phyloP scores from a whole-genome alignment of 2,329 filamentous ascomycete genomes.

The Fusarium coffeatum region DNA sequence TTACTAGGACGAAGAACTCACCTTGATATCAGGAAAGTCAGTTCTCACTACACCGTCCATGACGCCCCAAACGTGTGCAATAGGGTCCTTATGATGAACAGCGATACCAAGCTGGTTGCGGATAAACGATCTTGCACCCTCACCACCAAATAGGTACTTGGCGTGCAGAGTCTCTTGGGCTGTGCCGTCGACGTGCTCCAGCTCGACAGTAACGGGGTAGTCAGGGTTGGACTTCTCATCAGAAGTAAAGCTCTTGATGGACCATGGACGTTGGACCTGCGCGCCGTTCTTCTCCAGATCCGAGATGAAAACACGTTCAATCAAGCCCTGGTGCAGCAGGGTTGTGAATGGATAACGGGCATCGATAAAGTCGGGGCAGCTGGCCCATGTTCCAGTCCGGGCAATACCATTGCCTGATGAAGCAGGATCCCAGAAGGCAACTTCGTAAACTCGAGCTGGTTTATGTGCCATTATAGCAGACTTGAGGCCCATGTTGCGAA shows the following conservation, averaged over 20 bases:
- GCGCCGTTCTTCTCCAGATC: conserved; percentile 73
- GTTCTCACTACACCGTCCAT: conserved; percentile 80
- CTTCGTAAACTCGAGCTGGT: conserved; percentile 86
- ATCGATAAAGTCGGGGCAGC: conserved; percentile 85
- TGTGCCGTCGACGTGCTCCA: conserved; percentile 81
- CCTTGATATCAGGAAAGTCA: conserved; percentile 82
- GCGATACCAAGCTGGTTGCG: conserved; percentile 74
- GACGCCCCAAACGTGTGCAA: conserved; percentile 79
- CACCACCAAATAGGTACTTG: conserved; percentile 78
- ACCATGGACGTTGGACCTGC: conserved; percentile 73
- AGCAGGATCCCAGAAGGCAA: conserved; percentile 77
- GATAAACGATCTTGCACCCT: conserved; percentile 76
- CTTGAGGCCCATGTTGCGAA: conserved; percentile 91
- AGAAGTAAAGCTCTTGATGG: conserved; percentile 69
- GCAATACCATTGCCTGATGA: conserved; percentile 67
- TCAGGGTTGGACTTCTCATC: conserved; percentile 66
- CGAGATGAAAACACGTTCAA: conserved; percentile 75
- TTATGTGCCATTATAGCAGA: conserved; percentile 87
- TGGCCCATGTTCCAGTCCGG: conserved; percentile 82
- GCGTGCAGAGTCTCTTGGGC: conserved; percentile 73
- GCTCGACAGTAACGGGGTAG: conserved; percentile 83
- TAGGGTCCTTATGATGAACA: conserved; percentile 77
- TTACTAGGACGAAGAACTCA: conserved; percentile 44
- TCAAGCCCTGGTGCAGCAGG: conserved; percentile 76
- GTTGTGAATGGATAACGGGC: conserved; percentile 78